A percentile compares a stretch with the other conserved stretches of the same genome.
Conservation (phyloP, 2,329 filamentous ascomycete species). For the Paraphoma sp. region DNA sequence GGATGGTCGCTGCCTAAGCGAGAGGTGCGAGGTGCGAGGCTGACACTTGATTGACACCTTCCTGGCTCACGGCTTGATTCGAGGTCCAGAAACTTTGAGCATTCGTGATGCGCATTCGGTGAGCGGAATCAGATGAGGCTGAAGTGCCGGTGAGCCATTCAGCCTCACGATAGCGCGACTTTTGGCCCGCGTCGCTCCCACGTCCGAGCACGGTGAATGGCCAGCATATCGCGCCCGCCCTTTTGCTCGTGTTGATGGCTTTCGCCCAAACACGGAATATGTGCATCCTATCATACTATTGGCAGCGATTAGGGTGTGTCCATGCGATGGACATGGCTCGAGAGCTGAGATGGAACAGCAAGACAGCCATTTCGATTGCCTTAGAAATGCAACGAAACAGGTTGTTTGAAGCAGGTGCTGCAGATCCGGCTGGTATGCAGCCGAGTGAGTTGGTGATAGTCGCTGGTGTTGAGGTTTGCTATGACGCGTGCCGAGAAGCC, state of each 20-base stretch:
- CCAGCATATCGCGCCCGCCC: no score
- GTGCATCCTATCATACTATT: not conserved
- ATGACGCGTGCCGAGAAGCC: constrained; percentile 1
- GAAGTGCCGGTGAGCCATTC: not conserved
- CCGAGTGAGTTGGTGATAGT: not conserved
- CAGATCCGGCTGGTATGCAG: no score
- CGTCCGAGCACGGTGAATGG: not conserved
- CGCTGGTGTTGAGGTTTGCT: not conserved
- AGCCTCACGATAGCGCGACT: not conserved
- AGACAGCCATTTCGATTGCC: no score
- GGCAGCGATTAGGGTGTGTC: no score
- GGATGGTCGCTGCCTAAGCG: constrained; percentile 1
- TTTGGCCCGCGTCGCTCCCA: not conserved
- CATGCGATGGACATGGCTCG: no score
- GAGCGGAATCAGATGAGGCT: not conserved
- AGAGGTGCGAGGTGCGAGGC: not conserved
- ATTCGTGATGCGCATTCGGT: no score
- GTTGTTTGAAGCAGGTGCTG: no score
- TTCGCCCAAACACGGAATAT: not conserved
- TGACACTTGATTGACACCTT: not conserved
- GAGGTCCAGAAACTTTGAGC: no score
- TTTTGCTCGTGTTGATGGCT: not conserved
- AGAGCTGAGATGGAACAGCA: no score
- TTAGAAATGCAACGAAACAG: not conserved
- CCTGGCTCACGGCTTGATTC: not conserved